Evolutionary conservation across 345 rosid genomes (phyloP), one percentile per base, ranked within the genome.

Genomic region (Euclidium syriacum): DNA sequence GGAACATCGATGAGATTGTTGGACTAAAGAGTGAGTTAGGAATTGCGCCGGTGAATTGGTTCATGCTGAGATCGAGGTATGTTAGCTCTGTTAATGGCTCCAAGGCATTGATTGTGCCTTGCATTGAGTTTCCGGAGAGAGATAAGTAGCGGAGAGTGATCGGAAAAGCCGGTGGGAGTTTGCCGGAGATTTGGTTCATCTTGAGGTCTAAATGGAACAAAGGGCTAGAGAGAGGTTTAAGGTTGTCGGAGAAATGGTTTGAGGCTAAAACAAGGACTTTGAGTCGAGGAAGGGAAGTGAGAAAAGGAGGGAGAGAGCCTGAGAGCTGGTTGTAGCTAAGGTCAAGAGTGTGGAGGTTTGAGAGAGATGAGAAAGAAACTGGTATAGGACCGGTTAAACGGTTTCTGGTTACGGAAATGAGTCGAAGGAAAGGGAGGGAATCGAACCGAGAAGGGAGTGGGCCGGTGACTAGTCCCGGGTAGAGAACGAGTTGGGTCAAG

Each of bases 371-470:
- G 29, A 90, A 43, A n/a, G 95, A 67, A 16, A 40, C 1, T 1
- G 95, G 95, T 65, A 90, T 79, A 48, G 85, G 53, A 29, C 97
- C 95, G 3, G 87, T 87, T 57, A 90, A 73, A 38, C 97, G 90
- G 57, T 90, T 90, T 75, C 79, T 65, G 51, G 94, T 70, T 3
- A 87, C 72, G 66, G 97, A 85, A 48, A 90, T 58, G 75, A 87
- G 84, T 22, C 85, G 82, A 66, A 87, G 94, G 36, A 50, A 49
- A 19, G 58, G 67, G 66, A 90, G 87, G 19, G 23, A 50, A 40
- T 82, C 71, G 22, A 90, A 84, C 54, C 72, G 76, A 4, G 79
- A 67, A n/a, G 94, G 97, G 33, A 90, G 85, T 6, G 90, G 83
- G 3, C 97, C 94, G 17, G 97, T 87, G 76, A 87, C 90, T 11